A percentile compares a stretch with the other conserved stretches of the same genome.
These are phyloP conservation scores for Domatiomyces globalis DNA, from an alignment of 2,329 filamentous ascomycete species.

Conservation along the genomic window DNA sequence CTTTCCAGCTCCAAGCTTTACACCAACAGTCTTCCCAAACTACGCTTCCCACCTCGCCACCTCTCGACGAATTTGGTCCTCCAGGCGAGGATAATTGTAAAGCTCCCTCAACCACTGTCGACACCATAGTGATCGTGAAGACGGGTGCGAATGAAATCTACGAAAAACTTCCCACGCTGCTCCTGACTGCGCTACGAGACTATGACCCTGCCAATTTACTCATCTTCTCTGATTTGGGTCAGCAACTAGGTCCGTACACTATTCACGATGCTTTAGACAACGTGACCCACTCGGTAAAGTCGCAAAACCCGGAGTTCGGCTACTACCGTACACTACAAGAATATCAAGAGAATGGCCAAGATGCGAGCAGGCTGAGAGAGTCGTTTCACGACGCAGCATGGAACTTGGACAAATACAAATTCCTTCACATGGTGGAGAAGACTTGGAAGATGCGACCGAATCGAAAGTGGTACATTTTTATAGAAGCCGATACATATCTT, in stretches of 20 bases:
- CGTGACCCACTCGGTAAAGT: conserved; percentile 28
- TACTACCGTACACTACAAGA: conserved; percentile 29
- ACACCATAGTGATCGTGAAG: conserved; percentile 36
- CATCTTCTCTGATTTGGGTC: conserved; percentile 27
- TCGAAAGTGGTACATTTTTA: conserved; percentile 46
- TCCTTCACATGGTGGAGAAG: conserved; percentile 45
- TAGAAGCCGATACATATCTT: conserved; percentile 46
- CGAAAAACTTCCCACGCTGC: conserved; percentile 39
- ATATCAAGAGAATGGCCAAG: conserved; percentile 34
- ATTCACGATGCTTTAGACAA: conserved; percentile 24
- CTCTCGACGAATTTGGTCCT: too few species aligned
- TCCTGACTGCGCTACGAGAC: conserved; percentile 40
- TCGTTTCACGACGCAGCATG: conserved; percentile 27
- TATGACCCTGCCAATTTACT: conserved; percentile 38
- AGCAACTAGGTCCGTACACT: conserved; percentile 22
- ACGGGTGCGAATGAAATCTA: conserved; percentile 45
- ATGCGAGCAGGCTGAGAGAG: conserved; percentile 28
- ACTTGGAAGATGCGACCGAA: conserved; percentile 35
- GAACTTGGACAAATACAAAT: conserved; percentile 49
- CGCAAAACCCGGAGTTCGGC: conserved; percentile 37
- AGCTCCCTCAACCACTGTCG: too few species aligned
- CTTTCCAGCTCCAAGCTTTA: too few species aligned
- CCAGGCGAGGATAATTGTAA: too few species aligned
- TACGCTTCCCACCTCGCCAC: too few species aligned
- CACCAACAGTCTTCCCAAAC: too few species aligned